Conservation (phyloP, 176 grass and related monocot genomes). For the Triticum urartu region DNA sequence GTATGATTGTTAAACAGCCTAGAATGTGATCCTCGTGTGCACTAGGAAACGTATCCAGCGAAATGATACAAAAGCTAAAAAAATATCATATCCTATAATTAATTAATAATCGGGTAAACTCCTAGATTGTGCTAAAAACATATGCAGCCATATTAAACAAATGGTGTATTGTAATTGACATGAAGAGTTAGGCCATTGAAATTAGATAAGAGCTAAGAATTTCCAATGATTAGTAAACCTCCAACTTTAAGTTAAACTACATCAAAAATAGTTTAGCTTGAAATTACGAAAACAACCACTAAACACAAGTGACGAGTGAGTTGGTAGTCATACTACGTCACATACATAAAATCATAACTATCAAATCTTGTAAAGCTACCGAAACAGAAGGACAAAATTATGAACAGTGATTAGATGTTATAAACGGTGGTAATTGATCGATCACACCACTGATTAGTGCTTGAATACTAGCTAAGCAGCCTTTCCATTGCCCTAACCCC, state of each 20-base stretch:
- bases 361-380: neutral
- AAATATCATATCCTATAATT: neutral
- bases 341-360: neutral
- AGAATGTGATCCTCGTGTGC: neutral
- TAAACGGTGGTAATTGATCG: neutral
- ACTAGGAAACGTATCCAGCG: neutral
- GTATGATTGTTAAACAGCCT: neutral
- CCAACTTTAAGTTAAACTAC: neutral
- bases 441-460: neutral
- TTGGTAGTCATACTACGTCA: neutral
- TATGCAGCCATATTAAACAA: neutral
- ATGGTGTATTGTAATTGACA: neutral
- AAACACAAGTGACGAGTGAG: neutral
- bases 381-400: neutral
- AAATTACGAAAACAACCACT: neutral
- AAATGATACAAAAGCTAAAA: neutral
- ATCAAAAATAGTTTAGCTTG: neutral
- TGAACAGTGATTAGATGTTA: neutral
- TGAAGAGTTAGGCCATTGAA: neutral
- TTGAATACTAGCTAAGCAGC: neutral
- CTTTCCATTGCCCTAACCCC: neutral
- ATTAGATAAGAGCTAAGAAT: neutral
- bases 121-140: neutral
- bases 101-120: neutral
- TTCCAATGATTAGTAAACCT: neutral